phyloP scores from a whole-genome alignment of 805 yeast genomes.

The Candida gorgasii region DNA sequence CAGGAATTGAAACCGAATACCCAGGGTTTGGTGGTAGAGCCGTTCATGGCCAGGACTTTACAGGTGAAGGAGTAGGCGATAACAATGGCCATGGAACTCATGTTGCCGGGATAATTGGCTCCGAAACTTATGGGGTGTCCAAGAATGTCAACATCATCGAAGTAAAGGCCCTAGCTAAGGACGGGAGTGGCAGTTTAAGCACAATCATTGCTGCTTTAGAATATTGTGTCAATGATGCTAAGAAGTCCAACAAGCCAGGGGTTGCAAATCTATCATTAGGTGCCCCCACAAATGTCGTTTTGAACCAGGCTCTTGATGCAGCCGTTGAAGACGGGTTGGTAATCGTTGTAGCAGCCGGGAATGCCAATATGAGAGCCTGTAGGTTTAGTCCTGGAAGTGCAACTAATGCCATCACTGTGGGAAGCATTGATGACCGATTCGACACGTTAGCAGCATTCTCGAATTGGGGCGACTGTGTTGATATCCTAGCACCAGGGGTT shows the following conservation, averaged over 20 bases:
- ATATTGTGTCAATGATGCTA: slow-evolving; percentile 62
- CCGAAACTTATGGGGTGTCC: slow-evolving; percentile 53
- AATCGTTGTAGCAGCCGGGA: slow-evolving; percentile 86
- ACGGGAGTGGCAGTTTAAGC: slow-evolving; percentile 72
- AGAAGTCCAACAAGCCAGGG: slow-evolving; percentile 36
- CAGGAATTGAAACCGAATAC: slow-evolving; percentile 67
- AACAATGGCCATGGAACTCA: slow-evolving; percentile 60
- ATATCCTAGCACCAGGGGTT: slow-evolving; percentile 82
- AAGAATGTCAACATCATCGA: slow-evolving; percentile 61
- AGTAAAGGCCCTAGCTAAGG: slow-evolving; percentile 67
- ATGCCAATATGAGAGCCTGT: slow-evolving; percentile 76
- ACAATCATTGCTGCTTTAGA: slow-evolving; percentile 67
- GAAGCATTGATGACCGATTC: slow-evolving; percentile 77
- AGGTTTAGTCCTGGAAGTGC: slow-evolving; percentile 85
- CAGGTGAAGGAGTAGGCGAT: slow-evolving; percentile 57
- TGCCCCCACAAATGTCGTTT: slow-evolving; percentile 61
- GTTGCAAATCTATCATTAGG: slow-evolving; percentile 85
- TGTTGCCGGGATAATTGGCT: slow-evolving; percentile 55
- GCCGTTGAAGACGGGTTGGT: slow-evolving; percentile 73
- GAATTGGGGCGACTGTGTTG: slow-evolving; percentile 94
- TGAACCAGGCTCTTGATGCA: slow-evolving; percentile 75
- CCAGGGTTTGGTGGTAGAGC: slow-evolving; percentile 69
- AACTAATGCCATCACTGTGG: slow-evolving; percentile 70
- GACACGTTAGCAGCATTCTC: slow-evolving; percentile 76
- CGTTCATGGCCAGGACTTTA: slow-evolving; percentile 57